These are phyloP conservation scores for Saturnispora diversa DNA, from an alignment of 805 yeast genomes.

Conservation along the genomic window DNA sequence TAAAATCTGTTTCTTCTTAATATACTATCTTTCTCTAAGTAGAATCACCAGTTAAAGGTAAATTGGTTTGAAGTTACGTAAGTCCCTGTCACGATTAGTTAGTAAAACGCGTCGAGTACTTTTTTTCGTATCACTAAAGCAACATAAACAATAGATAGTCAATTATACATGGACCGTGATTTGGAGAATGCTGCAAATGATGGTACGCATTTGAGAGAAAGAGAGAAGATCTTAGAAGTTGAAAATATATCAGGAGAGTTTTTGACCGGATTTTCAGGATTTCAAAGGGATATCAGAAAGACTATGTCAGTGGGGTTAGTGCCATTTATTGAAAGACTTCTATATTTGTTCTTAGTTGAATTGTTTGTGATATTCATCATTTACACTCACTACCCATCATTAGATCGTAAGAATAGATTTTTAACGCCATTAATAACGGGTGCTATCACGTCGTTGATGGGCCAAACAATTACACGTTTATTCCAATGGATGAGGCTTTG, in stretches of 20 bases:
- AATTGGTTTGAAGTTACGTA: too few species aligned
- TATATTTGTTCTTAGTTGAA: slow-evolving; percentile 12
- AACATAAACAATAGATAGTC: too few species aligned
- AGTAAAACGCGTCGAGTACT: too few species aligned
- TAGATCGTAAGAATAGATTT: slow-evolving; percentile 13
- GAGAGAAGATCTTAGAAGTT: not conserved
- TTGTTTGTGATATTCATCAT: slow-evolving; percentile 14
- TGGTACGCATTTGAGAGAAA: not conserved
- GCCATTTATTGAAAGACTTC: slow-evolving; percentile 11
- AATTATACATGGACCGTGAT: slow-evolving; percentile 5
- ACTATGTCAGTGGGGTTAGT: slow-evolving; percentile 3
- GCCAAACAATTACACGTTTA: slow-evolving; percentile 12
- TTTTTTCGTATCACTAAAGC: too few species aligned
- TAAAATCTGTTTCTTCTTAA: too few species aligned
- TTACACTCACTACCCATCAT: slow-evolving; percentile 12
- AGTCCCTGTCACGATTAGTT: too few species aligned
- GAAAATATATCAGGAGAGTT: not conserved
- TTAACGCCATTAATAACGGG: slow-evolving; percentile 16
- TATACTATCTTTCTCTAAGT: too few species aligned
- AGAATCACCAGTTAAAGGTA: too few species aligned
- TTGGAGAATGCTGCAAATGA: slow-evolving; percentile 1
- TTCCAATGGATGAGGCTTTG: slow-evolving; percentile 6
- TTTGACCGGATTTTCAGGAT: not conserved
- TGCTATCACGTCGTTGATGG: slow-evolving; percentile 14
- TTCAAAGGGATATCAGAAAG: not conserved